phyloP scores from a whole-genome alignment of 2,329 filamentous ascomycete genomes.

The Helotiales sp. region DNA sequence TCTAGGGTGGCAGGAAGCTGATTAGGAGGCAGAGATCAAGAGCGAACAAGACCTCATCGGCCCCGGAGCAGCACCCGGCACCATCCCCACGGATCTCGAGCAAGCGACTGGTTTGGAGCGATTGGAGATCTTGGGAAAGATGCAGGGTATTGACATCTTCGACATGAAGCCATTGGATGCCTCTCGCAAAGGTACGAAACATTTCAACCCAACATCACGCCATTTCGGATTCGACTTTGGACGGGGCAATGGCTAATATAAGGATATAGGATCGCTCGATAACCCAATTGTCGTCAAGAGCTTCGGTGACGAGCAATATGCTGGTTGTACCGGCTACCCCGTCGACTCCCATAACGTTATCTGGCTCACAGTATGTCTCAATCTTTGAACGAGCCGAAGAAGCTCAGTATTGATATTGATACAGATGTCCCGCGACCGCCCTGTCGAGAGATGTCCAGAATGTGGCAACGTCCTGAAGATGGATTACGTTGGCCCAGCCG shows the following conservation, averaged over 20 bases:
- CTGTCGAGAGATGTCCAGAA: constrained; percentile 92
- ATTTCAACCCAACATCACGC: constrained; percentile 10
- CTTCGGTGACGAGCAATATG: constrained; percentile 93
- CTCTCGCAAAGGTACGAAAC: constrained; percentile 71
- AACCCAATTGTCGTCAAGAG: constrained; percentile 90
- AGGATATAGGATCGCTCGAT: constrained; percentile 72
- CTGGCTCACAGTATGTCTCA: constrained; percentile 78
- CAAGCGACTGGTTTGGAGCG: constrained; percentile 97
- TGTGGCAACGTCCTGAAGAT: constrained; percentile 98
- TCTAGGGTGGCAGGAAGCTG: constrained; percentile 3
- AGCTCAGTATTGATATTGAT: not conserved
- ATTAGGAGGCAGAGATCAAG: constrained; percentile 69
- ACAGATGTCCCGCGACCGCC: constrained; percentile 83
- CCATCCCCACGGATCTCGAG: constrained; percentile 90
- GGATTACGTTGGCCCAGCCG: constrained; percentile 86
- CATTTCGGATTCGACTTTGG: constrained; percentile 8
- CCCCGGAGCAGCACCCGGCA: constrained; percentile 78
- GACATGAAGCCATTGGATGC: constrained; percentile 97
- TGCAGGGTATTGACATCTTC: constrained; percentile 97
- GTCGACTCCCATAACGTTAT: constrained; percentile 87
- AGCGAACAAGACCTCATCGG: constrained; percentile 77
- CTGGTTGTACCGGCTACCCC: constrained; percentile 92
- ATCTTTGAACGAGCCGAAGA: not conserved
- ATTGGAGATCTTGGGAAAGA: constrained; percentile 98
- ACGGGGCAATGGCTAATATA: constrained; percentile 17